These are phyloP conservation scores for Lablab purpureus DNA, from an alignment of 306 rosid genomes.

Conservation along the genomic window DNA sequence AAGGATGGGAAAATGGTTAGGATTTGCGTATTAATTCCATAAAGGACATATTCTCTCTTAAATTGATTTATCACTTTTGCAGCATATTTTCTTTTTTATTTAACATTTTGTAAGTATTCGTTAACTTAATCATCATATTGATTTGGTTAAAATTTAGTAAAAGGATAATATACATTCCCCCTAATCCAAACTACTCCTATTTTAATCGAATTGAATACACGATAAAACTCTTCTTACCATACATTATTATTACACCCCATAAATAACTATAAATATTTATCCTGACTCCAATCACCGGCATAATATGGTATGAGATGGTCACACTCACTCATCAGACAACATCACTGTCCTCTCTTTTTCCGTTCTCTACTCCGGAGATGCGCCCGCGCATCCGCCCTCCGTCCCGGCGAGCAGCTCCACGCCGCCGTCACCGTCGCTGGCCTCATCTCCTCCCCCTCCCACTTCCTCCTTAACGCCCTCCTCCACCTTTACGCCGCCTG, in stretches of 20 bases:
- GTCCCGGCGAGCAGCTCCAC: constrained; percentile 69
- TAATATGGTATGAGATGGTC: constrained; percentile 36
- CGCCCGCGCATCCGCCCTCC: constrained; percentile 60
- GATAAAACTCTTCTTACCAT: no score
- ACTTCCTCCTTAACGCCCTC: constrained; percentile 71
- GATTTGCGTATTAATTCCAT: no score
- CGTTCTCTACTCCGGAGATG: constrained; percentile 70
- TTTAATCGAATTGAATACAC: no score
- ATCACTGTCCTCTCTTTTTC: constrained; percentile 26
- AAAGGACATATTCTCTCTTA: no score
- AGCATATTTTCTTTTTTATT: no score
- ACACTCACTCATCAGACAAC: neutral
- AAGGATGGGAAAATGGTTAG: no score
- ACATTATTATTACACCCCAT: neutral
- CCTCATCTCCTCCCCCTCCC: constrained; percentile 49
- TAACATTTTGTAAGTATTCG: no score
- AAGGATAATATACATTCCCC: no score
- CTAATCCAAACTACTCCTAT: no score
- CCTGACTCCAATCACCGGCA: neutral
- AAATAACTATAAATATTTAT: neutral
- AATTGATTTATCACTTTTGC: no score
- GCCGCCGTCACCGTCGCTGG: constrained; percentile 62
- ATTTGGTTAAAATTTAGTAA: no score
- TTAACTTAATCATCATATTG: no score
- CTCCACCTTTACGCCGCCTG: constrained; percentile 57